Conservation (phyloP, 148 eudicot genomes). For the Camellia sinensis region DNA sequence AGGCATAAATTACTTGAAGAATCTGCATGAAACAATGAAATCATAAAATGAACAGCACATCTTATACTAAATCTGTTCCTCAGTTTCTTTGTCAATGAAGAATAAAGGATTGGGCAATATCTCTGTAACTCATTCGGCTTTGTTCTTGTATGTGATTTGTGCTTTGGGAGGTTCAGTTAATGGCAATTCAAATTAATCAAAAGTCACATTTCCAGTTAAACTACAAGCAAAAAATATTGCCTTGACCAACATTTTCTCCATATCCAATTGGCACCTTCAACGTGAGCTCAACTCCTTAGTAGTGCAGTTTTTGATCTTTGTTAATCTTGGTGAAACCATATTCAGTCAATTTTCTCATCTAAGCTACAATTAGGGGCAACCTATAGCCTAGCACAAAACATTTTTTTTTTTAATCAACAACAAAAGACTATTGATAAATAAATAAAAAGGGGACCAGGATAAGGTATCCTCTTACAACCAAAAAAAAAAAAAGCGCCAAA, state of each 20-base stretch:
- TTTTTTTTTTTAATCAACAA: not conserved
- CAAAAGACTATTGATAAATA: too few relatives aligned
- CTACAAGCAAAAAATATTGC: not conserved
- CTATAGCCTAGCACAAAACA: not conserved
- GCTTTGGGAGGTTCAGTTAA: constrained; percentile 3
- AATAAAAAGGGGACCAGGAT: too few relatives aligned
- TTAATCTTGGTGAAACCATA: not conserved
- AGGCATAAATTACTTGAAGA: not conserved
- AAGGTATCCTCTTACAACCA: too few relatives aligned
- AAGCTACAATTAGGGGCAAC: not conserved
- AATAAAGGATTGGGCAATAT: not conserved
- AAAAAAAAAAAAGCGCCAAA: too few relatives aligned
- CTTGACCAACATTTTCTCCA: not conserved
- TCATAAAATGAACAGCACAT: not conserved
- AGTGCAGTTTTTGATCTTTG: not conserved
- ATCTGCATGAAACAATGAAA: not conserved
- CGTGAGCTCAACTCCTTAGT: not conserved
- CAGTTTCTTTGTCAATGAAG: constrained; percentile 3
- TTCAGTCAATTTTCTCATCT: not conserved
- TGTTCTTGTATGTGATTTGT: not conserved
- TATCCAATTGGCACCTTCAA: not conserved
- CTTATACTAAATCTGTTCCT: too few relatives aligned
- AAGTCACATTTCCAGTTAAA: not conserved
- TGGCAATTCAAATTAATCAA: not conserved
- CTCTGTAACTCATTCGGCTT: constrained; percentile 1